phyloP scores from a whole-genome alignment of 2,329 filamentous ascomycete genomes.

The Sporothrix phasma region DNA sequence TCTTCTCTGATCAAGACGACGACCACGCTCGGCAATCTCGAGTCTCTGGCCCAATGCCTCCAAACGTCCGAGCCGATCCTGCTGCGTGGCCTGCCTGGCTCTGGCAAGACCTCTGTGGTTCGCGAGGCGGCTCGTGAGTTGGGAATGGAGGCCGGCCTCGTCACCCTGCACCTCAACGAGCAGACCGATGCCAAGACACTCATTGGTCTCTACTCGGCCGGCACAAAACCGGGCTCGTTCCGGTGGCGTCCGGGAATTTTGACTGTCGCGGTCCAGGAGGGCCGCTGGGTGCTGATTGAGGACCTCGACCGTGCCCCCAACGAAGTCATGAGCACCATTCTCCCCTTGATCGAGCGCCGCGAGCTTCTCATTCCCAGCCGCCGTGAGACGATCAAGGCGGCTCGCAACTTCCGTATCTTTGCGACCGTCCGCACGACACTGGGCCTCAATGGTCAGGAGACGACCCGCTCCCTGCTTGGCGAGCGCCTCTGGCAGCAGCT shows the following conservation, averaged over 20 bases:
- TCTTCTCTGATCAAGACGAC: constrained; percentile 56
- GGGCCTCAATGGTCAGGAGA: constrained; percentile 56
- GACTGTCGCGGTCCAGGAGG: constrained; percentile 87
- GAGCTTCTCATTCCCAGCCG: constrained; percentile 83
- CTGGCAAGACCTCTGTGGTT: constrained; percentile 81
- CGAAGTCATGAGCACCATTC: constrained; percentile 84
- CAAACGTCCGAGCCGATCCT: constrained; percentile 62
- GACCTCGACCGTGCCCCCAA: constrained; percentile 91
- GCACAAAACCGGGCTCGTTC: constrained; percentile 78
- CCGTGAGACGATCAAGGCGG: constrained; percentile 74
- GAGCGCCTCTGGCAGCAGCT: constrained; percentile 77
- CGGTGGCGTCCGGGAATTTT: constrained; percentile 86
- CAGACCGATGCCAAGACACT: constrained; percentile 97
- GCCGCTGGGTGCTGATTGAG: constrained; percentile 93
- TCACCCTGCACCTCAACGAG: constrained; percentile 93
- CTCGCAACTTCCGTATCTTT: constrained; percentile 79
- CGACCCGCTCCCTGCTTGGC: constrained; percentile 66
- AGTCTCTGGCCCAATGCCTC: constrained; percentile 56
- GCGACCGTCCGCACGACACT: constrained; percentile 76
- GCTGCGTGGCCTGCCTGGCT: constrained; percentile 71
- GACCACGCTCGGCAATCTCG: constrained; percentile 65
- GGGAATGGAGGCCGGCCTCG: constrained; percentile 70
- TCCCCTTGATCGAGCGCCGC: constrained; percentile 87
- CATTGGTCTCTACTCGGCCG: constrained; percentile 86
- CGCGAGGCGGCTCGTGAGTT: constrained; percentile 73